These are phyloP conservation scores for Chloromonas sp. DNA, from an alignment of 163 green algal genomes.

Conservation along the genomic window DNA sequence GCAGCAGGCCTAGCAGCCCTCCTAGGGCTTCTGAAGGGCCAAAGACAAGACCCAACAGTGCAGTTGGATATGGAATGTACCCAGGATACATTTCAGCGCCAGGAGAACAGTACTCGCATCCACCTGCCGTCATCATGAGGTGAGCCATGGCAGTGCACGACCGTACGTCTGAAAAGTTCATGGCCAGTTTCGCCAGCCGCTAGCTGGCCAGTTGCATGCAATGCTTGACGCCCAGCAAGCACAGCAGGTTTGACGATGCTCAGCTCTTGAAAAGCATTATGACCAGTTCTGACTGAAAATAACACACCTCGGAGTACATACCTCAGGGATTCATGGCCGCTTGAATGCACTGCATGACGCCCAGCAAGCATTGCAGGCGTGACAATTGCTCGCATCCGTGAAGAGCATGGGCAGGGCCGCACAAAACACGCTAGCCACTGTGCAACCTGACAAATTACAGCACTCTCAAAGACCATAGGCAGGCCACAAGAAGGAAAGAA, in stretches of 20 bases:
- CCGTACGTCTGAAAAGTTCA: neutral
- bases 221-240: neutral
- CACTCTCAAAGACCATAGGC: no score
- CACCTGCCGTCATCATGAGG: constrained; percentile 1
- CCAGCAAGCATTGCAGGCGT: neutral
- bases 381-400: no score
- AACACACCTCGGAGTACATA: no score
- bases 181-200: neutral
- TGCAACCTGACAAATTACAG: no score
- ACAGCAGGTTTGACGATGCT: neutral
- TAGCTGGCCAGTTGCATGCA: neutral
- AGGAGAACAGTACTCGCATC: neutral
- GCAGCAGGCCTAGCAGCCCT: no score
- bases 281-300: no score
- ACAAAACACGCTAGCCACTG: no score
- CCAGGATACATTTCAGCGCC: neutral
- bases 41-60: no score
- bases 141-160: neutral
- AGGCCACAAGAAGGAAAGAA: no score
- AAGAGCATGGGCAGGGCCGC: no score
- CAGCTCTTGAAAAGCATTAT: no score
- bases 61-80: neutral
- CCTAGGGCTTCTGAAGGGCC: no score
- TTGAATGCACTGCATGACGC: neutral
- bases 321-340: neutral